Evolutionary conservation across 768 basidiomycete genomes (phyloP), one percentile per base, ranked within the genome.

Genomic region (Lactifluus volemus): DNA sequence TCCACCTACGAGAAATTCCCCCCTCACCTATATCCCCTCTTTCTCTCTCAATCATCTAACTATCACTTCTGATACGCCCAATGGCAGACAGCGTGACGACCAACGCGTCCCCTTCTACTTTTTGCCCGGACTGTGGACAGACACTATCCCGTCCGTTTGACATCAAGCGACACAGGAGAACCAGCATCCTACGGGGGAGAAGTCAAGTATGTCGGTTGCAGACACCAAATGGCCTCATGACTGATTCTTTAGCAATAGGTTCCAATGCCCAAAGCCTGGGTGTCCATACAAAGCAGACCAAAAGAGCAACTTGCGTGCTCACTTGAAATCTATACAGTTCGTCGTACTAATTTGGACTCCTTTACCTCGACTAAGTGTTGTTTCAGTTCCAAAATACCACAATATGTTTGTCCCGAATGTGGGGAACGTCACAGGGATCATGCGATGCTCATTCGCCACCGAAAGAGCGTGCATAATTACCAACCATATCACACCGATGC

Each of bases 111-210:
- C 52, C 52, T 11, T 53, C 52, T 14, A 25, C 51, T 19, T 14
- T 29, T 38, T 63, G 61, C 47, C 32, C 56, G 0, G 52, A 58
- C 25, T 63, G 61, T 1, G 61, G 57, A 17, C 9, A 12, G 39
- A 63, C 41, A 10, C 5, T 63, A 2, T 63, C 56, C 32, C 56
- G 57, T 29, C 3, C 0, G 17, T n/a, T 51, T 10, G 61, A 63
- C 56, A 9, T 63, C 41, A 54, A 54, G 25, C 61, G 61, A 10
- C 61, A 63, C 42, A 34, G 57, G 21, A 58, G 29, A 25, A 53
- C 45, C 58, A 49, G 11, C 61, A 63, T 12, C 32, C 61, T 8
- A 32, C 53, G 8, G 57, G 61, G 17, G 53, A 11, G 57, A 58
- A 21, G 14, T 17, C 30, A 63, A 38, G 61, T 63, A 54, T 17